phyloP scores from a whole-genome alignment of 2,329 filamentous ascomycete species.

The Fusarium sp. region DNA sequence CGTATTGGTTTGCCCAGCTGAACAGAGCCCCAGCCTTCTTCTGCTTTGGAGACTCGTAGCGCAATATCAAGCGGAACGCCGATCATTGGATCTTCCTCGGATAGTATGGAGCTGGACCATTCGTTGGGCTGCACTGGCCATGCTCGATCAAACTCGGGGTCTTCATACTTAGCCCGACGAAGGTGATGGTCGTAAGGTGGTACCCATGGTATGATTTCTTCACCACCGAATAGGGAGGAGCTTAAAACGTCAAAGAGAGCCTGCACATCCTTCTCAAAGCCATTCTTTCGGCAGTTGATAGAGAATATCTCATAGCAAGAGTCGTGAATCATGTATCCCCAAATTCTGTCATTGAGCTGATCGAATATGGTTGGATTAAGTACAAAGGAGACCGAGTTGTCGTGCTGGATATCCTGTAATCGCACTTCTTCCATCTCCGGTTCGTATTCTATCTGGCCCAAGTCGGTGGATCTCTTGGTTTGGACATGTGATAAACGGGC shows the following conservation, averaged over 20 bases:
- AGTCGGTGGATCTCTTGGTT: too few species aligned
- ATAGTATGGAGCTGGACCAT: too few species aligned
- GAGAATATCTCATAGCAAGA: not conserved
- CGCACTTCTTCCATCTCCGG: not conserved
- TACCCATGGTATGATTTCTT: too few species aligned
- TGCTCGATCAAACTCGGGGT: too few species aligned
- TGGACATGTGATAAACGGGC: not conserved
- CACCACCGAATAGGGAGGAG: not conserved
- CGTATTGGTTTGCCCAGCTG: too few species aligned
- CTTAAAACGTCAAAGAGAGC: not conserved
- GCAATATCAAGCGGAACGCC: too few species aligned
- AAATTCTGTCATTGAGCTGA: not conserved
- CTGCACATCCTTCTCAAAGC: not conserved
- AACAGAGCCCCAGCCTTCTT: too few species aligned
- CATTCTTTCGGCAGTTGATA: not conserved
- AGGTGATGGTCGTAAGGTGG: too few species aligned
- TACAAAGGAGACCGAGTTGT: not conserved
- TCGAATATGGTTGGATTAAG: not conserved
- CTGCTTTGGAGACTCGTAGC: too few species aligned
- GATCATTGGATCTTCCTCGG: too few species aligned
- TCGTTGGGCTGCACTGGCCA: too few species aligned
- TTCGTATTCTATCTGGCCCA: not conserved
- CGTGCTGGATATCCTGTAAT: not conserved
- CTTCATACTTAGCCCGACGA: too few species aligned
- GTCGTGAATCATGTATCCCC: not conserved